Conservation (phyloP, 1,284 basidiomycete species). For the Coniferiporia sulphurascens region DNA sequence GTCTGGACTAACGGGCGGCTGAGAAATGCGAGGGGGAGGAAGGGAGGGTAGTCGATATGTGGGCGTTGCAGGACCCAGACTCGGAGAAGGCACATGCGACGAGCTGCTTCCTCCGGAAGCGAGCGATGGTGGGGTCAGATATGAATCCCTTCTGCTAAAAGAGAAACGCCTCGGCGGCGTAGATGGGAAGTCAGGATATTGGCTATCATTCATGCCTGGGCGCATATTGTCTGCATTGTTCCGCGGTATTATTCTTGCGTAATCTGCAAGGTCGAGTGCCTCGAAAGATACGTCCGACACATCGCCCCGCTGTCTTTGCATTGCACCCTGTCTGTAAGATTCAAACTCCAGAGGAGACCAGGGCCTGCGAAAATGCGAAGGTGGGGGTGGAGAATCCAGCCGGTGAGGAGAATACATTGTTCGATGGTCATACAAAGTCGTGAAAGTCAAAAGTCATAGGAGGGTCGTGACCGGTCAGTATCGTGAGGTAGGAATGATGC, state of each 20-base stretch:
- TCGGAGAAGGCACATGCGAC: constrained; percentile 33
- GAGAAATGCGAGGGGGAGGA: constrained; percentile 27
- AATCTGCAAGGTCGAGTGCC: constrained; percentile 66
- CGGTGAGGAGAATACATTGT: constrained; percentile 31
- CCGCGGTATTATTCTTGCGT: constrained; percentile 43
- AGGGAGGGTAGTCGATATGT: constrained; percentile 44
- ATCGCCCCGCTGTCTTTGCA: constrained; percentile 35
- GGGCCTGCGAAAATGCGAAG: constrained; percentile 45
- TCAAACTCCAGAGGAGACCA: constrained; percentile 45
- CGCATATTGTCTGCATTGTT: neutral
- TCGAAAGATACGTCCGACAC: constrained; percentile 61
- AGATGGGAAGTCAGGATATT: constrained; percentile 34
- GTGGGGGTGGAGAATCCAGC: constrained; percentile 50
- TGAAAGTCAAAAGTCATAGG: constrained; percentile 12
- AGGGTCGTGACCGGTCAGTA: neutral
- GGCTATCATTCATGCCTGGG: constrained; percentile 17
- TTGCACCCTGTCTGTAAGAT: constrained; percentile 33
- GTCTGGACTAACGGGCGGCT: neutral
- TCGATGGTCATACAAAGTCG: neutral
- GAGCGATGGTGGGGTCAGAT: constrained; percentile 39
- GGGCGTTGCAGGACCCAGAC: constrained; percentile 21
- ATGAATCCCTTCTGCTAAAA: constrained; percentile 34
- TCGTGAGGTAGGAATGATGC: neutral
- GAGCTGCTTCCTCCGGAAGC: constrained; percentile 40
- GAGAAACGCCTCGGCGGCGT: constrained; percentile 35